phyloP scores from a whole-genome alignment of 2,329 filamentous ascomycete species.

The Diaporthe helianthi region DNA sequence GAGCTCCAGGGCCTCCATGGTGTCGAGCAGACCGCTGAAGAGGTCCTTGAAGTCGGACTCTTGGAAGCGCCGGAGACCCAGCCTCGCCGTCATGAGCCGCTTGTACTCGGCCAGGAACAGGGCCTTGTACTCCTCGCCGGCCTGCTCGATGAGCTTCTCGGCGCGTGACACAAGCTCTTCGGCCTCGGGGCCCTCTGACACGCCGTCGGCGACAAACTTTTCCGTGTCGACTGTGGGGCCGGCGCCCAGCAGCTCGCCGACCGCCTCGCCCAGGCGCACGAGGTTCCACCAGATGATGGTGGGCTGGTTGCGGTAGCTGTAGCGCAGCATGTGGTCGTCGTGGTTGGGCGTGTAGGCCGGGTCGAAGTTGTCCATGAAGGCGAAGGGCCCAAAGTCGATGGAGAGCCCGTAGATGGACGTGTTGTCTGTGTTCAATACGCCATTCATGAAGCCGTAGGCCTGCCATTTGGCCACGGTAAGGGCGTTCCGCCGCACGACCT shows the following conservation, averaged over 20 bases:
- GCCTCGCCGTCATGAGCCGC: conserved; percentile 77
- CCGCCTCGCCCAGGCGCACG: conserved; percentile 84
- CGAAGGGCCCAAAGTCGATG: conserved; percentile 95
- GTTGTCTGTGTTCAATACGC: conserved; percentile 97
- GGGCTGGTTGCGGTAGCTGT: conserved; percentile 92
- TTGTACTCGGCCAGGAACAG: conserved; percentile 92
- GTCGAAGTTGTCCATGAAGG: conserved; percentile 97
- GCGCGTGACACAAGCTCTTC: conserved; percentile 78
- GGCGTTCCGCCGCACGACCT: conserved; percentile 86
- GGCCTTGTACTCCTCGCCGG: conserved; percentile 86
- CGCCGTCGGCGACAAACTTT: conserved; percentile 75
- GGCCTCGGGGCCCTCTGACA: conserved; percentile 67
- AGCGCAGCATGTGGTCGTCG: conserved; percentile 86
- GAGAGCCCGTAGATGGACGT: conserved; percentile 89
- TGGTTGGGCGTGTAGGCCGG: conserved; percentile 96
- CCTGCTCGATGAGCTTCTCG: conserved; percentile 80
- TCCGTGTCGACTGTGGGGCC: conserved; percentile 75
- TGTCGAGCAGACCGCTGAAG: conserved; percentile 83
- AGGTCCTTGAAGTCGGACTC: conserved; percentile 80
- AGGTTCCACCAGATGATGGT: conserved; percentile 99
- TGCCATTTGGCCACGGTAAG: conserved; percentile 92
- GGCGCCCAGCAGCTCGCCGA: conserved; percentile 87
- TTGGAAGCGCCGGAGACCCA: conserved; percentile 76
- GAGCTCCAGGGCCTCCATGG: conserved; percentile 79
- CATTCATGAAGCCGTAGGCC: conserved; percentile 99